Base-by-base conservation (phyloP, 1,284 basidiomycete genomes). In the Malassezia slooffiae region DNA sequence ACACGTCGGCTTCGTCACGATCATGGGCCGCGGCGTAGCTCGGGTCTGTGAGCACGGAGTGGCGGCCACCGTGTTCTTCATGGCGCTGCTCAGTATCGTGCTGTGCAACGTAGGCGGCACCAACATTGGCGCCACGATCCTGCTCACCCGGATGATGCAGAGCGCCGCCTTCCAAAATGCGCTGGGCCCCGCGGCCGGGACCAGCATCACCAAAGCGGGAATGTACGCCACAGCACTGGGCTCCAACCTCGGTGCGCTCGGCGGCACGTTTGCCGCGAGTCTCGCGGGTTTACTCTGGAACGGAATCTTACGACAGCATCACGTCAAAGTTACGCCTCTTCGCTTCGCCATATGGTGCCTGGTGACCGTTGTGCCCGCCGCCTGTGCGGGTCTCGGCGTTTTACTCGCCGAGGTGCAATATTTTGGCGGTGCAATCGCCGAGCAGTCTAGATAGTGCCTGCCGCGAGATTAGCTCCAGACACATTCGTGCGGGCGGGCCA, bases 61-160 rank as follows among this genome's bases (percentile, higher is more conserved):
- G 38, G 73, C 67, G 28, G 73, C 64, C 67, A 62, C 61, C 13
- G 74, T 71, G 52, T 76, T 60, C 62, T 73, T 70, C 61, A 76
- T 72, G 75, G 75, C 67, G 58, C 71, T 76, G 50, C 69, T 72
- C 40, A 75, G 70, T 47, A 81, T 88, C 33, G 62, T 89, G 21
- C 74, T 89, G 12, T 93, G 88, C 72, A 93, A 93, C 64, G 76
- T 79, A 36, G 80, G 84, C 17, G 89, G 89, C 0, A 95, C 90
- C 9, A 95, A 95, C 69, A 95, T 96, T 44, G 91, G 90, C 30
- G 85, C 87, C 2, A 95, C 90, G 0, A 91, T 97, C 62, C 75
- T 97, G 21, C 77, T 95, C 17, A 79, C 80, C 32, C 74, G 80
- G 32, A 75, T 80, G 26, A 65, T 80, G 5, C 75, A 75, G 50